phyloP scores from a whole-genome alignment of 2,329 filamentous ascomycete genomes.

The Polytolypa hystricis region DNA sequence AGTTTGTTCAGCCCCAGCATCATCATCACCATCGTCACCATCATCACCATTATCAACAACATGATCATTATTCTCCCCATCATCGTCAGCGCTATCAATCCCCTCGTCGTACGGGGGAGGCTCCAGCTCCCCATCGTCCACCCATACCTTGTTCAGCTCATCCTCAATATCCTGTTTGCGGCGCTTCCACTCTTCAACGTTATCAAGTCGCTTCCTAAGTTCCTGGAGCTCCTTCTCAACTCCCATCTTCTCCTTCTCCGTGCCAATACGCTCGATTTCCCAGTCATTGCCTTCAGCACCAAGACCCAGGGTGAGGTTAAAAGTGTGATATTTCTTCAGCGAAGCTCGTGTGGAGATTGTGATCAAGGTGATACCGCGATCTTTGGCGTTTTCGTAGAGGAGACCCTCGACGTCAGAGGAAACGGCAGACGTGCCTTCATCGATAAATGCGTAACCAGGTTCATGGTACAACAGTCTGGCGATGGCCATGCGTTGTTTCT shows the following conservation, averaged over 20 bases:
- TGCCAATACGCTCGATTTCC: constrained; percentile 90
- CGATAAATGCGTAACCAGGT: constrained; percentile 84
- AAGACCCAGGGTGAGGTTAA: constrained; percentile 72
- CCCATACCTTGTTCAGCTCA: constrained; percentile 59
- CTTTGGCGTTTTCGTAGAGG: constrained; percentile 86
- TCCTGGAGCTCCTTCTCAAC: constrained; percentile 87
- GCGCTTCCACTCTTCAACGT: constrained; percentile 75
- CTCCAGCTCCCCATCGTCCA: constrained; percentile 34
- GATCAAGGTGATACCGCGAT: constrained; percentile 86
- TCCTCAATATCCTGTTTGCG: constrained; percentile 69
- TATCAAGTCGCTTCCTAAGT: constrained; percentile 63
- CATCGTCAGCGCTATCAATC: too few species aligned
- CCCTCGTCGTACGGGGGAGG: constrained; percentile 25
- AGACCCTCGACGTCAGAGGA: constrained; percentile 89
- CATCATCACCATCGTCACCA: too few species aligned
- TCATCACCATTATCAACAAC: too few species aligned
- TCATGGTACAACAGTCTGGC: constrained; percentile 89
- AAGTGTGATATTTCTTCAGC: constrained; percentile 91
- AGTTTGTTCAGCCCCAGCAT: too few species aligned
- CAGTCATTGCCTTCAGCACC: constrained; percentile 76
- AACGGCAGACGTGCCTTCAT: constrained; percentile 91
- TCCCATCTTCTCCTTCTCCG: constrained; percentile 80
- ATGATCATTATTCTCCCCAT: constrained; percentile 6
- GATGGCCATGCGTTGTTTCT: constrained; percentile 93
- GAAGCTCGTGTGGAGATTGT: constrained; percentile 92